Evolutionary conservation across 139 green algal species (phyloP).

Genomic region (Axilococcus clingmanii): DNA sequence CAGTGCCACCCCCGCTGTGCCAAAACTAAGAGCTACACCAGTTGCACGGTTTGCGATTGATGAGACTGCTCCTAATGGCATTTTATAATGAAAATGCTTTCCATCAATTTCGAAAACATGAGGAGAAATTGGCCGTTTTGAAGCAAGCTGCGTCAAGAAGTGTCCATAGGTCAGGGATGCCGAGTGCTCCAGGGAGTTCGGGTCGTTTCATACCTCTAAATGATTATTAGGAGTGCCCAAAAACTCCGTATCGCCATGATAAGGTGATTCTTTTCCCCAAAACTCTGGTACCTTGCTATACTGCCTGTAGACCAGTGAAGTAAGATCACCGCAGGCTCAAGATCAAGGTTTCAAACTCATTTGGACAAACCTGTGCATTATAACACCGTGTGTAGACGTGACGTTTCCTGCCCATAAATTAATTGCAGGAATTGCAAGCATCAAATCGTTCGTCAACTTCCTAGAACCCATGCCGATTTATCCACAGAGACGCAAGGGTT

Average conservation of each 20-base stretch:
- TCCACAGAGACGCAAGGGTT: no score
- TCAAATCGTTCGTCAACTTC: no score
- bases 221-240: conserved; percentile 85
- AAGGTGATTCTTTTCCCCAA: conserved; percentile 68
- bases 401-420: no score
- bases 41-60: conserved; percentile 88
- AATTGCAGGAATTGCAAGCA: no score
- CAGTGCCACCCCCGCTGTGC: conserved; percentile 42
- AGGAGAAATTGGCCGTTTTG: conserved; percentile 83
- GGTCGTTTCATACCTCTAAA: no score
- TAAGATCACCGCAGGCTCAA: no score
- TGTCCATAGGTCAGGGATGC: no score
- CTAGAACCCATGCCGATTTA: no score
- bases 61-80: conserved; percentile 69
- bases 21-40: conserved; percentile 44
- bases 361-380: no score
- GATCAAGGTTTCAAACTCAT: no score
- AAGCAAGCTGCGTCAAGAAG: conserved; percentile 32
- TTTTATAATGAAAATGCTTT: conserved; percentile 75
- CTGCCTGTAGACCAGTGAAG: not conserved
- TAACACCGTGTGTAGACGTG: no score
- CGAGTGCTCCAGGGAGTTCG: no score
- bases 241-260: conserved; percentile 84
- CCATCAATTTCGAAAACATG: conserved; percentile 81
- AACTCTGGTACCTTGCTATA: conserved; percentile 60